Evolutionary conservation across 2,329 filamentous ascomycete genomes (phyloP).

Genomic region (Beauveria asiatica): DNA sequence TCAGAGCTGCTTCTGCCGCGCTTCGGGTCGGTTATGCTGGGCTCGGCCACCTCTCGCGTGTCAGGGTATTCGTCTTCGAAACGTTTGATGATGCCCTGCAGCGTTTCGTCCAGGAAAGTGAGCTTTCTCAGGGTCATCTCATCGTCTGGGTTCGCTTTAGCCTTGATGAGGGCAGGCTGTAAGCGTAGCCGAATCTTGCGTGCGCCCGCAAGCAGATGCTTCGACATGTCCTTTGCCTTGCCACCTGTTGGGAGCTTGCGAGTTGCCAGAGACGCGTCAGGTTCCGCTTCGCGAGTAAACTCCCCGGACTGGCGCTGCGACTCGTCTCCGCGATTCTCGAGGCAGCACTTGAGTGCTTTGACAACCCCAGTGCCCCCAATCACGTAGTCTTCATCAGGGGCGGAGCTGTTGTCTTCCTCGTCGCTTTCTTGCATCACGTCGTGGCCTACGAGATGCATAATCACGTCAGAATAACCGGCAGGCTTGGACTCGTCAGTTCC

Average conservation of each 20-base stretch:
- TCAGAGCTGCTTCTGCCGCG: conserved; percentile 3
- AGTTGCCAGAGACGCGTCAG: conserved; percentile 37
- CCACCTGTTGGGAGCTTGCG: conserved; percentile 33
- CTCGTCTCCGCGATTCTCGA: conserved; percentile 68
- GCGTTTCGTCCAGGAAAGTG: conserved; percentile 77
- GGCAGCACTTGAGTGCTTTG: conserved; percentile 83
- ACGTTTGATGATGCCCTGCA: conserved; percentile 84
- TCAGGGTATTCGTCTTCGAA: conserved; percentile 97
- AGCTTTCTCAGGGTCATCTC: conserved; percentile 75
- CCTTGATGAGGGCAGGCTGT: conserved; percentile 74
- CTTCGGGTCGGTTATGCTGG: not conserved
- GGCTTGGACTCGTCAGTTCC: conserved; percentile 21
- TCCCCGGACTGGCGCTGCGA: conserved; percentile 45
- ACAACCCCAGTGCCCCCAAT: conserved; percentile 93
- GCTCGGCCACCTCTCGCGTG: conserved; percentile 44
- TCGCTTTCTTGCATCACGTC: conserved; percentile 41
- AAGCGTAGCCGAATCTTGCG: conserved; percentile 79
- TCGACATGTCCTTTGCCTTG: conserved; percentile 87
- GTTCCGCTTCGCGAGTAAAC: conserved; percentile 43
- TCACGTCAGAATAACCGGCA: conserved; percentile 61
- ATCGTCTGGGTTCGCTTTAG: conserved; percentile 57
- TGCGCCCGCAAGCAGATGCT: conserved; percentile 77
- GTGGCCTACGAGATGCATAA: conserved; percentile 79
- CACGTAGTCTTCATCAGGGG: conserved; percentile 88
- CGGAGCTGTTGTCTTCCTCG: conserved; percentile 56